A percentile compares a stretch with the other conserved stretches of the same genome.
Evolutionary conservation across 1,139 yeast genomes (phyloP).

Genomic region (Diutina pseudorugosa): DNA sequence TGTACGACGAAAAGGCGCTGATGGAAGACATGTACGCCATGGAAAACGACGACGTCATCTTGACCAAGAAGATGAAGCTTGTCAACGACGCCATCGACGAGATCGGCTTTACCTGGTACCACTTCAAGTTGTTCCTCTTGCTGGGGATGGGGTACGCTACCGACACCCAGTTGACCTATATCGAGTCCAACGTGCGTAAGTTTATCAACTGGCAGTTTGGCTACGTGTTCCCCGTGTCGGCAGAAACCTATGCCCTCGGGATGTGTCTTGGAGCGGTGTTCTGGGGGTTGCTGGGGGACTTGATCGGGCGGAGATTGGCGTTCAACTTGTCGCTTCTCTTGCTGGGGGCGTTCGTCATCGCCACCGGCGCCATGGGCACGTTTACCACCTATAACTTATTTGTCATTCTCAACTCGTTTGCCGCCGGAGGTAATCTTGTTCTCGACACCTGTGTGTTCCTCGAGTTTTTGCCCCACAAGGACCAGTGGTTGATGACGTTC

Average conservation of each 20-base stretch:
- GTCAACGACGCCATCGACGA: slow-evolving; percentile 38
- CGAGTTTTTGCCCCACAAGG: slow-evolving; percentile 42
- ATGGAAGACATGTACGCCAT: not conserved
- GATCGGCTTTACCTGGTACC: slow-evolving; percentile 40
- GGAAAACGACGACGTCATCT: not conserved
- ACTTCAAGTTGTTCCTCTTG: slow-evolving; percentile 27
- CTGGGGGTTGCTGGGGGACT: slow-evolving; percentile 3
- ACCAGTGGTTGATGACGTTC: slow-evolving; percentile 42
- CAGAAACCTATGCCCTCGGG: slow-evolving; percentile 9
- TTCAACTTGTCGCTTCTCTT: slow-evolving; percentile 2
- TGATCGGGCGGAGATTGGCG: slow-evolving; percentile 2
- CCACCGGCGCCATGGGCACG: slow-evolving; percentile 39
- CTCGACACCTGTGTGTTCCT: slow-evolving; percentile 49
- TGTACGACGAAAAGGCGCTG: not conserved
- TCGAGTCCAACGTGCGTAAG: slow-evolving; percentile 31
- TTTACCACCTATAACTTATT: slow-evolving; percentile 39
- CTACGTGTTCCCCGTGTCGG: slow-evolving; percentile 19
- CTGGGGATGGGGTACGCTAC: slow-evolving; percentile 60
- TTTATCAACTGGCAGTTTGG: slow-evolving; percentile 32
- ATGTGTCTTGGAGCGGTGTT: slow-evolving; percentile 2
- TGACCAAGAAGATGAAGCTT: slow-evolving; percentile 18
- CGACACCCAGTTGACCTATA: slow-evolving; percentile 42
- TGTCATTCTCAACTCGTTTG: slow-evolving; percentile 31
- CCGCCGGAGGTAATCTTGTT: slow-evolving; percentile 51
- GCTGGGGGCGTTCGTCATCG: slow-evolving; percentile 37